Base-by-base conservation (phyloP, 768 basidiomycete species). In the Suillus discolor region DNA sequence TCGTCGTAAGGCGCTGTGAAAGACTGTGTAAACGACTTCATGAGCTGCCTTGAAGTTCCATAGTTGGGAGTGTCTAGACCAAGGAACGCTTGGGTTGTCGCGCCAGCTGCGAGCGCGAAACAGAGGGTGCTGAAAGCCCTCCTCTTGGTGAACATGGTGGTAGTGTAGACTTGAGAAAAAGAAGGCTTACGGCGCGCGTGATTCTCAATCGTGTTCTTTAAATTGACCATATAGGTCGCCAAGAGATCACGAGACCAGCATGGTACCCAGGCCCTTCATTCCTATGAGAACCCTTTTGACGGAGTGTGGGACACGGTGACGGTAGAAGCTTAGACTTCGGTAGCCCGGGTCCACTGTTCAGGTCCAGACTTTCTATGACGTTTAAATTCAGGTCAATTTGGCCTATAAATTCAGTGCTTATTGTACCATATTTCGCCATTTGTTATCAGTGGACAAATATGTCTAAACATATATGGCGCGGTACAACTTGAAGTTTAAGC, bases 1-100 rank as follows among this genome's bases (percentile, higher is more conserved):
- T 75, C 69, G 41, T 76, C 73, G 53, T 70, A 75, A 23, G 71
- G 8, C 16, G 47, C 67, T 12, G 67, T 44, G 11, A 70, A 63
- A 5, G 62, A 67, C 49, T 63, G 67, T 11, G 63, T 1, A 11
- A 68, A 64, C 15, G 39, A 20, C 12, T 62, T 54, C 55, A 23
- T 6, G n/a, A 57, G 59, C n/a, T 57, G 65, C 31, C 66, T 66
- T 1, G 20, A 31, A 41, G 18, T n/a, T 42, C 39, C 61, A 44
- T 18, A 23, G 18, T 62, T 53, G 23, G 63, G 55, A 47, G 38
- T 57, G 47, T 62, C 62, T 61, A 57, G 61, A 64, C 62, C 65
- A 18, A 71, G 45, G 15, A 71, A 59, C 20, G 71, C 60, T 64
- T 77, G 76, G n/a, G 61, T 39, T 31, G 67, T 65, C 16, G 74